These are phyloP conservation scores for Solidago caesia DNA, from an alignment of 129 eudicot genomes.

Conservation along the genomic window DNA sequence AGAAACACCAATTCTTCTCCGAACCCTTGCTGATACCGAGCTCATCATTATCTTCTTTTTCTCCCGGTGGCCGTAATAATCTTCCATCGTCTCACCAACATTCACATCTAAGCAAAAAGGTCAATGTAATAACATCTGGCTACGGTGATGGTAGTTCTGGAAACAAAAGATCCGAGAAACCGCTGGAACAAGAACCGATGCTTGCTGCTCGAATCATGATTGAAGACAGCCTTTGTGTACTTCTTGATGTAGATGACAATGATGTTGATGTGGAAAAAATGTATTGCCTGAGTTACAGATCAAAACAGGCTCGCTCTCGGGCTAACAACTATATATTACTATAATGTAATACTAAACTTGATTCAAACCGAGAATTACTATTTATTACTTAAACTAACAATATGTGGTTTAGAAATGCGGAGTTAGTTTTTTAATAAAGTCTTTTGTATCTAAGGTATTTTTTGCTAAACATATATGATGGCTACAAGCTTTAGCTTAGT, in stretches of 20 bases:
- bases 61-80: conserved; percentile 64
- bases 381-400: too few relatives aligned
- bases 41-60: conserved; percentile 78
- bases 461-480: too few relatives aligned
- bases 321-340: too few relatives aligned
- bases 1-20: conserved; percentile 58
- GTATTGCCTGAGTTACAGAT: too few relatives aligned
- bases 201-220: conserved; percentile 79
- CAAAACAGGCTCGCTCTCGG: too few relatives aligned
- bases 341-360: too few relatives aligned
- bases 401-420: too few relatives aligned
- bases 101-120: conserved; percentile 45
- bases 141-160: conserved; percentile 62
- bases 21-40: conserved; percentile 62
- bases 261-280: conserved; percentile 17
- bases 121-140: conserved; percentile 47
- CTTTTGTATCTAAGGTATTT: too few relatives aligned
- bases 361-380: too few relatives aligned
- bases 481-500: too few relatives aligned
- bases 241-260: conserved; percentile 79
- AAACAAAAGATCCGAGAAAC: conserved; percentile 55
- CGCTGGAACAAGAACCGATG: conserved; percentile 91
- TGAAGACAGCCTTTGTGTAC: conserved; percentile 74
- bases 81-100: conserved; percentile 47
- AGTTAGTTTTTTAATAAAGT: too few relatives aligned